Conservation (phyloP, 441 rosid species). For the Macaranga tanarius region DNA sequence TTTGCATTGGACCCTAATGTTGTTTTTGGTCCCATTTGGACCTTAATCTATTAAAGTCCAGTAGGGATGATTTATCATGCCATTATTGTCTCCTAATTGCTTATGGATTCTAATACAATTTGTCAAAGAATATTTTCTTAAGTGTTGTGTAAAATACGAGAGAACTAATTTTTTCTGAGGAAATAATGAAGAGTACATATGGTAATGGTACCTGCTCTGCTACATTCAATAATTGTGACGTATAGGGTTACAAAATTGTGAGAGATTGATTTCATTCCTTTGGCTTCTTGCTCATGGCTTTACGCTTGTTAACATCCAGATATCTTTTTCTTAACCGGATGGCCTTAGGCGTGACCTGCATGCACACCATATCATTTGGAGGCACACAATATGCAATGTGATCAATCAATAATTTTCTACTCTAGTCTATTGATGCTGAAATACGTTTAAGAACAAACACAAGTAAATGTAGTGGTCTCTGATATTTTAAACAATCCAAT, state of each 20-base stretch:
- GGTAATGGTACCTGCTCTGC: slow-evolving; percentile 9
- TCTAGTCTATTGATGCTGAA: not conserved
- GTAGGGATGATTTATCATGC: not conserved
- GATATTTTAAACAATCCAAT: not conserved
- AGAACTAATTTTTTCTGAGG: not conserved
- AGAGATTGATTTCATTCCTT: slow-evolving; percentile 45
- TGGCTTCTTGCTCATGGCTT: slow-evolving; percentile 73
- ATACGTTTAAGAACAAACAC: no score
- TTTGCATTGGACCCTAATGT: no score
- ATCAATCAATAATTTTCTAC: not conserved
- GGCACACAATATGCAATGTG: not conserved
- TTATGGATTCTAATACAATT: not conserved
- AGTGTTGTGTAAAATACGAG: not conserved
- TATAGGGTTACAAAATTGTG: slow-evolving; percentile 23
- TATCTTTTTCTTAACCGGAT: slow-evolving; percentile 81
- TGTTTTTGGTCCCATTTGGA: no score
- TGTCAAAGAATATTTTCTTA: slow-evolving; percentile 5
- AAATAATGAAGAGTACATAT: slow-evolving; percentile 4
- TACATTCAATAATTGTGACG: not conserved
- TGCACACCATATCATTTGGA: not conserved
- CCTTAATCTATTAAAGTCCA: no score
- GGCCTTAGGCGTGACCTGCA: slow-evolving; percentile 90
- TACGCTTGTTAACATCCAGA: slow-evolving; percentile 87
- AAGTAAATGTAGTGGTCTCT: not conserved
- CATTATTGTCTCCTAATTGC: not conserved